Evolutionary conservation across 2,329 filamentous ascomycete genomes (phyloP).

Genomic region (Epichloe elymi): DNA sequence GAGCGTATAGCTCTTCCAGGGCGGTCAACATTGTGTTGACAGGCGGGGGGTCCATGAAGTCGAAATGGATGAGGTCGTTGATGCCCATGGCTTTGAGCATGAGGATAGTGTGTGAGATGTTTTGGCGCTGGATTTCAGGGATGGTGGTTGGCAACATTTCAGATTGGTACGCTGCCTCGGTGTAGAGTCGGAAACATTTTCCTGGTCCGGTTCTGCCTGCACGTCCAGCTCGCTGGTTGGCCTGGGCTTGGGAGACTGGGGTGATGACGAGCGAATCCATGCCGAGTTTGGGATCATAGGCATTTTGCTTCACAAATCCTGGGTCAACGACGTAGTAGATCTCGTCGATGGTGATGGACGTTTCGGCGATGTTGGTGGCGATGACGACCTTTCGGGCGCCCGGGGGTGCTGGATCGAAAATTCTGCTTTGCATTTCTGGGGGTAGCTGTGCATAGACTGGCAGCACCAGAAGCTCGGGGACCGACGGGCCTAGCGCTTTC

Average conservation of each 20-base stretch:
- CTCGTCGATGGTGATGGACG: constrained; percentile 92
- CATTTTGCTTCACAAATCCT: constrained; percentile 95
- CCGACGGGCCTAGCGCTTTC: constrained; percentile 82
- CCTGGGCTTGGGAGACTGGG: constrained; percentile 92
- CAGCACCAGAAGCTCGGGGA: constrained; percentile 83
- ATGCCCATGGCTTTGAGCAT: constrained; percentile 99
- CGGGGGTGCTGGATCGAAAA: constrained; percentile 86
- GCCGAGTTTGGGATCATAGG: constrained; percentile 90
- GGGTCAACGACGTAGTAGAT: constrained; percentile 97
- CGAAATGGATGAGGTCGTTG: constrained; percentile 91
- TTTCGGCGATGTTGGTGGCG: constrained; percentile 96
- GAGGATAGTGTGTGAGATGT: constrained; percentile 81
- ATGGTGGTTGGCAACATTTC: constrained; percentile 96
- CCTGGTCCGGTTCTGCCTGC: constrained; percentile 90
- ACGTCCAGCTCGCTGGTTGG: constrained; percentile 84
- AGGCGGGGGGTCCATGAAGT: constrained; percentile 99
- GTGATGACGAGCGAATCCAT: constrained; percentile 96
- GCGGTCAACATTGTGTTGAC: constrained; percentile 97
- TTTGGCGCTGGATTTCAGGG: constrained; percentile 92
- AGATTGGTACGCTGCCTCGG: constrained; percentile 85
- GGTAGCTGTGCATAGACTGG: constrained; percentile 94
- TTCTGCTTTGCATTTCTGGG: constrained; percentile 82
- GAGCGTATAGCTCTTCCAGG: constrained; percentile 83
- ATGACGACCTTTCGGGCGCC: constrained; percentile 90
- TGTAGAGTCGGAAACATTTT: constrained; percentile 92